Evolutionary conservation across 179 eudicot genomes (phyloP).

Genomic region (Heliamphora pulchella): DNA sequence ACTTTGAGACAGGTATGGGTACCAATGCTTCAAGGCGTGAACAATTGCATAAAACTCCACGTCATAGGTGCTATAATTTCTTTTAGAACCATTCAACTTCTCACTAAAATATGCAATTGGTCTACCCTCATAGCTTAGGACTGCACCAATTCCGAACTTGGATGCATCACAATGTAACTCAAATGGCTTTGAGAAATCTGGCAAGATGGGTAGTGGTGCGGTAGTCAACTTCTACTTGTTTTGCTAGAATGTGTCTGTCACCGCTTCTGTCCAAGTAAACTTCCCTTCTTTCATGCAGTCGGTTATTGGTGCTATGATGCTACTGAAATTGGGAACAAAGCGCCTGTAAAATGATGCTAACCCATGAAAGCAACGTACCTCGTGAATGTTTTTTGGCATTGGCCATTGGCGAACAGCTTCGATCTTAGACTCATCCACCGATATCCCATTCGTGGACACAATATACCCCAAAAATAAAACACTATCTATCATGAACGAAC

Average conservation of each 20-base stretch:
- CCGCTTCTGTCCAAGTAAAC: not conserved
- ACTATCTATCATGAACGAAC: too few relatives aligned
- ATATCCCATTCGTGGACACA: not conserved
- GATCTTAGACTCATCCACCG: not conserved
- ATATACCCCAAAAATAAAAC: not conserved
- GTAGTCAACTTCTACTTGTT: not conserved
- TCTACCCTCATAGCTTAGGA: not conserved
- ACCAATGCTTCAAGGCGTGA: not conserved
- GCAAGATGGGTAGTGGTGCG: not conserved
- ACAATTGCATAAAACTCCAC: constrained; percentile 6
- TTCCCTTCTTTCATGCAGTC: not conserved
- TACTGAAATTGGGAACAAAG: not conserved
- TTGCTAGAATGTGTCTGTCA: not conserved
- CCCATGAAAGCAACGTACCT: not conserved
- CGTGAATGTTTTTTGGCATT: not conserved
- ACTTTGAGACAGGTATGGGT: not conserved
- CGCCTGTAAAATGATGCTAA: not conserved
- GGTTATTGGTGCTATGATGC: not conserved
- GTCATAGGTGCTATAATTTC: not conserved
- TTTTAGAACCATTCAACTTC: not conserved
- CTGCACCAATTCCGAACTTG: not conserved
- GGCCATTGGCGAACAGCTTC: not conserved
- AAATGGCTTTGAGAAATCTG: not conserved
- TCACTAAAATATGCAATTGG: not conserved
- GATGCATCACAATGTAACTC: not conserved